phyloP scores from a whole-genome alignment of 257 asterid genomes.

The Nyctanthes arbortristis region DNA sequence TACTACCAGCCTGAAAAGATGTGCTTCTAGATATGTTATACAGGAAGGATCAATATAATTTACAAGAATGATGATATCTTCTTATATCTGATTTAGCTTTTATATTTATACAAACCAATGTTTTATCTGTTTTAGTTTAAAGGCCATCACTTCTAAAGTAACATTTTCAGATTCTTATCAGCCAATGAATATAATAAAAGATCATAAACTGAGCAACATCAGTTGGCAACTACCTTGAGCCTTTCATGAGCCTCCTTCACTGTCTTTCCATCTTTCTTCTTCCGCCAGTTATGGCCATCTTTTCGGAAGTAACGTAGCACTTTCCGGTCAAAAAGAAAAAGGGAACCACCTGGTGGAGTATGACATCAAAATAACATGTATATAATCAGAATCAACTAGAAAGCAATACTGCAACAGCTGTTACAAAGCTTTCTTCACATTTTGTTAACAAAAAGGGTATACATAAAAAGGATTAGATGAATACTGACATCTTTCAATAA shows the following conservation, averaged over 20 bases:
- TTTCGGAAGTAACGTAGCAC: conserved; percentile 83
- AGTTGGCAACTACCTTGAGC: conserved; percentile 62
- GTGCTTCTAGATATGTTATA: conserved; percentile 26
- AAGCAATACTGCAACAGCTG: conserved; percentile 5
- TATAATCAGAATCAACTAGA: conserved; percentile 1
- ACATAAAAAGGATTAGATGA: not conserved
- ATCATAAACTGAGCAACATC: conserved; percentile 20
- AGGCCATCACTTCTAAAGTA: conserved; percentile 10
- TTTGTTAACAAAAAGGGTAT: not conserved
- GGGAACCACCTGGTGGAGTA: conserved; percentile 70
- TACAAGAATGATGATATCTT: conserved; percentile 13
- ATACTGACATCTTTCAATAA: not conserved
- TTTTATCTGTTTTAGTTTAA: conserved; percentile 2
- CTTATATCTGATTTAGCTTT: not conserved
- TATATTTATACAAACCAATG: not conserved
- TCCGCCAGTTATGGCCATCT: conserved; percentile 97
- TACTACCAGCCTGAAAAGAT: conserved; percentile 71
- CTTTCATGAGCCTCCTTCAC: conserved; percentile 97
- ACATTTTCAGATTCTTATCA: conserved; percentile 15
- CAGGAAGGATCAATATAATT: conserved; percentile 26
- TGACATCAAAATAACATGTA: conserved; percentile 19
- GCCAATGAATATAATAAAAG: conserved; percentile 18
- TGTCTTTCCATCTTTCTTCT: conserved; percentile 91
- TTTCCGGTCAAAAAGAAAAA: conserved; percentile 92
- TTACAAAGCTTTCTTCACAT: not conserved